These are phyloP conservation scores for Wallemia hederae DNA, from an alignment of 1,284 basidiomycete genomes.

Conservation along the genomic window DNA sequence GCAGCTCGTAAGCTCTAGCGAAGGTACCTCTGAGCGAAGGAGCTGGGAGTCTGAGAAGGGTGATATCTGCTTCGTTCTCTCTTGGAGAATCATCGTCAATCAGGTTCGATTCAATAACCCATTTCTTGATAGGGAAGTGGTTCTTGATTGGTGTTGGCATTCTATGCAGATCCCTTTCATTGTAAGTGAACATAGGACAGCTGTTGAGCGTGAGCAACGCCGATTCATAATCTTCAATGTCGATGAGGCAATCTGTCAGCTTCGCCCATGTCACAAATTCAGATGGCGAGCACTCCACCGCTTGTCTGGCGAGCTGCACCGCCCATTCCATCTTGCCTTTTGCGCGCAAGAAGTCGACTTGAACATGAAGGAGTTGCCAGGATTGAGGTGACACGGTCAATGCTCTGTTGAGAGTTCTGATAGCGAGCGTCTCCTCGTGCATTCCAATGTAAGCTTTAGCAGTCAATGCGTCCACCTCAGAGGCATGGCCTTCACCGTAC, in stretches of 20 bases:
- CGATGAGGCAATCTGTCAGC: slow-evolving; percentile 77
- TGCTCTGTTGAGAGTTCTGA: slow-evolving; percentile 67
- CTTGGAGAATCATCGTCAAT: slow-evolving; percentile 28
- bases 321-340: slow-evolving; percentile 74
- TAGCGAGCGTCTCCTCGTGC: slow-evolving; percentile 96
- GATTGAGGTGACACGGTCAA: slow-evolving; percentile 64
- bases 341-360: slow-evolving; percentile 68
- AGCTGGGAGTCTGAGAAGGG: slow-evolving; percentile 68
- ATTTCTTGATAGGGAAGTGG: slow-evolving; percentile 58
- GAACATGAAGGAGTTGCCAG: slow-evolving; percentile 74
- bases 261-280: slow-evolving; percentile 99
- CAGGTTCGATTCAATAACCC: slow-evolving; percentile 42
- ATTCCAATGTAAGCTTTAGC: slow-evolving; percentile 83
- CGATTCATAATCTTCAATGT: slow-evolving; percentile 57
- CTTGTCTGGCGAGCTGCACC: slow-evolving; percentile 64
- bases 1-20: slow-evolving; percentile 68
- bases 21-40: slow-evolving; percentile 85
- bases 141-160: slow-evolving; percentile 51
- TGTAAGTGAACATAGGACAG: slow-evolving; percentile 98
- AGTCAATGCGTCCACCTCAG: slow-evolving; percentile 64
- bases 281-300: slow-evolving; percentile 87
- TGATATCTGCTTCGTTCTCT: slow-evolving; percentile 81
- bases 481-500: slow-evolving; percentile 30
- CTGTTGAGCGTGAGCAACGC: slow-evolving; percentile 84
- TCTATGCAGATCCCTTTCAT: slow-evolving; percentile 77